phyloP scores from a whole-genome alignment of 805 yeast species.

The Scheffersomyces amazonensis region DNA sequence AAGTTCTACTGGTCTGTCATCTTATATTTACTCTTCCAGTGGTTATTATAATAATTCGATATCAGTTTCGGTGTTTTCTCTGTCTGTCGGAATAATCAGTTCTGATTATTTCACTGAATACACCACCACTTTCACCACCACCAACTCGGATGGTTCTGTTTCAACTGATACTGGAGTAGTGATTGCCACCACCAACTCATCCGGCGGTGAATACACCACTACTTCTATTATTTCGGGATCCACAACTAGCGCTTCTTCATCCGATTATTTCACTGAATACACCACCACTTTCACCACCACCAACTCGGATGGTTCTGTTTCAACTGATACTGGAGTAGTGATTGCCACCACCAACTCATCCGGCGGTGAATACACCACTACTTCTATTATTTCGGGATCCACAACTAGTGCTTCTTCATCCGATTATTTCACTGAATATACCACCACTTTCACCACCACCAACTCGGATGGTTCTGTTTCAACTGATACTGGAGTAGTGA shows the following conservation, averaged over 20 bases:
- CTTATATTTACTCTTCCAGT: too few species aligned
- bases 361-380: constrained; percentile 6
- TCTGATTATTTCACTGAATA: not conserved
- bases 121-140: constrained; percentile 6
- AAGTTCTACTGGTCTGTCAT: too few species aligned
- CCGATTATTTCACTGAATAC: not conserved
- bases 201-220: constrained; percentile 6
- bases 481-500: constrained; percentile 13
- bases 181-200: constrained; percentile 6
- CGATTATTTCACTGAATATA: not conserved
- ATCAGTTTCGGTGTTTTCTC: too few species aligned
- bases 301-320: constrained; percentile 7
- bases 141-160: constrained; percentile 8
- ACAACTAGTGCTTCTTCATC: not conserved
- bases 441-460: constrained; percentile 6
- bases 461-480: constrained; percentile 7
- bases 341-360: constrained; percentile 6
- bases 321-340: constrained; percentile 14
- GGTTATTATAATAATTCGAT: too few species aligned
- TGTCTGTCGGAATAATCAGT: too few species aligned
- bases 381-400: not conserved
- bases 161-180: constrained; percentile 14
- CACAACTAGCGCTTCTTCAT: too few species aligned
- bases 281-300: constrained; percentile 7
- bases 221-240: too few species aligned